phyloP scores from a whole-genome alignment of 2,329 filamentous ascomycete species.

The Tolypocladium tundrense region DNA sequence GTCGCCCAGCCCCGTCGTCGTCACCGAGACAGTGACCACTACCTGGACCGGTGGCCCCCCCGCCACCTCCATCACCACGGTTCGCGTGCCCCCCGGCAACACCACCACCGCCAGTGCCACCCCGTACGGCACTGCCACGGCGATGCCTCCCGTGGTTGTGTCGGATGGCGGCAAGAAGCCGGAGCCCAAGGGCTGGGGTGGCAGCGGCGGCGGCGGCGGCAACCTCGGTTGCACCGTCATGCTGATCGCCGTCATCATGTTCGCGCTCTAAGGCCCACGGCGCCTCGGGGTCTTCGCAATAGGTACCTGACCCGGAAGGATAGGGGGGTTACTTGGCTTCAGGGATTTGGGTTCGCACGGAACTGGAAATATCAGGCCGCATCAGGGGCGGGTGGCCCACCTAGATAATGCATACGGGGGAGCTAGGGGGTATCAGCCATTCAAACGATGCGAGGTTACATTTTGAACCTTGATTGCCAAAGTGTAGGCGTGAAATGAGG shows the following conservation, averaged over 20 bases:
- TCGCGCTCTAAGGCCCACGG: conserved; percentile 15
- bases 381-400: neutral
- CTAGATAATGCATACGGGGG: neutral
- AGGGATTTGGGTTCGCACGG: neutral
- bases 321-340: neutral
- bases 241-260: conserved; percentile 22
- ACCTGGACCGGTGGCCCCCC: conserved; percentile 19
- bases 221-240: conserved; percentile 25
- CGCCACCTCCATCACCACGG: conserved; percentile 20
- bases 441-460: neutral
- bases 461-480: neutral
- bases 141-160: conserved; percentile 15
- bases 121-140: conserved; percentile 14
- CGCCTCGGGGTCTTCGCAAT: neutral
- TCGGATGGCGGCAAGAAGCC: conserved; percentile 23
- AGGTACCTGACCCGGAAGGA: neutral
- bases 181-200: conserved; percentile 17
- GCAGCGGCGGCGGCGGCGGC: conserved; percentile 18
- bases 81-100: conserved; percentile 15
- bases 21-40: conserved; percentile 19
- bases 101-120: conserved; percentile 16
- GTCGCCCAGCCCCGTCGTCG: conserved; percentile 1
- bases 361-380: neutral
- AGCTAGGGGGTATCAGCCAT: neutral
- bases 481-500: neutral